Conservation (phyloP, 768 basidiomycete genomes). For the Nidularia sp. region DNA sequence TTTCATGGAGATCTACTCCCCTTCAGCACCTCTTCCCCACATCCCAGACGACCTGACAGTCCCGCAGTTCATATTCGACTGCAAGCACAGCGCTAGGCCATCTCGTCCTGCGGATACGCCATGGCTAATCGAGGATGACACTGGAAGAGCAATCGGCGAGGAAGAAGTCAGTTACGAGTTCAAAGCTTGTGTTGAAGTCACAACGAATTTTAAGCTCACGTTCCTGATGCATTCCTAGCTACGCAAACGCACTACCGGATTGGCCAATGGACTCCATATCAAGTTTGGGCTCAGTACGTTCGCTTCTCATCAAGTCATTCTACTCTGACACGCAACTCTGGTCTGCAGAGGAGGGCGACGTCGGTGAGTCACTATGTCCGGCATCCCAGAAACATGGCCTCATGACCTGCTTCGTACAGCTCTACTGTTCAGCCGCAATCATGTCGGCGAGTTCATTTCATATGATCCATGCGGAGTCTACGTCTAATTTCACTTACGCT, state of each 20-base stretch:
- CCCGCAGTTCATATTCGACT: conserved; percentile 51
- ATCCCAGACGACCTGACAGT: conserved; percentile 50
- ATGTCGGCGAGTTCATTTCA: conserved; percentile 41
- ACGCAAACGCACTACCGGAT: conserved; percentile 38
- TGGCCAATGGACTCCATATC: conserved; percentile 41
- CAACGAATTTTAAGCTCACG: not conserved
- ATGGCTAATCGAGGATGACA: conserved; percentile 49
- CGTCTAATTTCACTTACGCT: not conserved
- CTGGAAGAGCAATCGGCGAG: conserved; percentile 32
- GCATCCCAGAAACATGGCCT: not conserved
- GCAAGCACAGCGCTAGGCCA: conserved; percentile 36
- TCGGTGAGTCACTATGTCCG: conserved; percentile 30
- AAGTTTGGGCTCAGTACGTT: conserved; percentile 40
- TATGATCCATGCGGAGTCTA: not conserved
- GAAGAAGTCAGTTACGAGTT: conserved; percentile 29
- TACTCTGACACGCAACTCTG: not conserved
- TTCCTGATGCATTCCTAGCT: conserved; percentile 21
- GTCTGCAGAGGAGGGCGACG: conserved; percentile 39
- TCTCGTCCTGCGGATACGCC: conserved; percentile 23
- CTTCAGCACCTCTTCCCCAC: conserved; percentile 24
- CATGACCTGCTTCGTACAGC: conserved; percentile 29
- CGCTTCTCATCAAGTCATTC: not conserved
- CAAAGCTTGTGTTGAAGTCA: no score
- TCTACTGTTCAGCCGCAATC: conserved; percentile 63
- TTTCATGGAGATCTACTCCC: conserved; percentile 24